Evolutionary conservation across 257 asterid species (phyloP), one percentile per base, ranked within the genome.

Genomic region (Fraxinus excelsior): DNA sequence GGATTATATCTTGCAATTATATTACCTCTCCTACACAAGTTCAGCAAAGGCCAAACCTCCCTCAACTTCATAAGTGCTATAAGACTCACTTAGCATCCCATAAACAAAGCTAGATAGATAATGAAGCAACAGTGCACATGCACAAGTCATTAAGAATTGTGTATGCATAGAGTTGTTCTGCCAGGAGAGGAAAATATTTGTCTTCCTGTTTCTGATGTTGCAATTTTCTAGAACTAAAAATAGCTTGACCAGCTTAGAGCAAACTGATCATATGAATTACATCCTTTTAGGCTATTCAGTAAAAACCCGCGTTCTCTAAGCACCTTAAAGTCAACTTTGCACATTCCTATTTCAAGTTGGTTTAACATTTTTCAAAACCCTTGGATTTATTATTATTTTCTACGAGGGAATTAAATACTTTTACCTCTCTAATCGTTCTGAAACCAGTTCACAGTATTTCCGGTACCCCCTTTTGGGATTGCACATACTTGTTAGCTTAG

Each of bases 351-450:
- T 60, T 60, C 67, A 9, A 60, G 67, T 60, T 25, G 32, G 32
- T 60, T n/a, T 60, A 60, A 23, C 67, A 18, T 60, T 60, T 3
- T 60, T 60, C 67, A 23, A 60, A 60, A 60, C 28, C 18, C 16
- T 3, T 7, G 28, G 26, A 35, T 3, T 76, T 76, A 74, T 73
- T 68, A 74, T 34, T 23, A 73, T 19, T 74, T 62, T 78, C 58
- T 26, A 68, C 44, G 40, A 29, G 74, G 11, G 19, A 51, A 40
- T 51, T 69, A 14, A 34, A 5, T 40, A 13, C 31, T 40, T 42
- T 18, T 80, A 92, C 97, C 99, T 88, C 74, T 83, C 82, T 62
- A 91, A 83, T 78, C 96, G 85, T 11, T 87, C 86, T 37, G 96
- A 92, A 73, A 82, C 83, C 75, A 95, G 62, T 23, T 86, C 87